These are phyloP conservation scores for Exophiala sideris DNA, from an alignment of 2,329 filamentous ascomycete species.

Conservation along the genomic window DNA sequence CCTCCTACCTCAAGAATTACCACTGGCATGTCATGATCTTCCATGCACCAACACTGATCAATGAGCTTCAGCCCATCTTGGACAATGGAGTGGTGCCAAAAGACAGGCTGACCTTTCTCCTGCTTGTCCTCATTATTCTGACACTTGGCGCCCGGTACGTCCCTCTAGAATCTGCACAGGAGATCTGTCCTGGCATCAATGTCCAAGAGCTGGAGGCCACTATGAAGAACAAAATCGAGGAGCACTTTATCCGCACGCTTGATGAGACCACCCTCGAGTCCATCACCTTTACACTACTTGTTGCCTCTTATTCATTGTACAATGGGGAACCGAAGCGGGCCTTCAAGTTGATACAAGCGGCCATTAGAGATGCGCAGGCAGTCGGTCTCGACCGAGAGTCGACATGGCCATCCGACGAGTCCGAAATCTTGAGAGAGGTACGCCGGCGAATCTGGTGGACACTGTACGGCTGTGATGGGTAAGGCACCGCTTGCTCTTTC, in stretches of 20 bases:
- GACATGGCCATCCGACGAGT: background rate
- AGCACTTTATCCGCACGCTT: background rate
- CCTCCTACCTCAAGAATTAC: background rate
- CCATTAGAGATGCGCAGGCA: background rate
- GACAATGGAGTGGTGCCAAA: background rate
- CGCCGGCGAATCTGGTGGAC: background rate
- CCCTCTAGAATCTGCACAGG: background rate
- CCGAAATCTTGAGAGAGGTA: background rate
- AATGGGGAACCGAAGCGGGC: background rate
- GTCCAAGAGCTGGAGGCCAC: background rate
- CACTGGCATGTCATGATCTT: background rate
- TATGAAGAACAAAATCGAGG: background rate
- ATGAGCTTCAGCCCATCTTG: background rate
- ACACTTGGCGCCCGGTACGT: background rate
- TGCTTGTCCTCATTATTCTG: background rate
- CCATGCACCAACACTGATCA: background rate
- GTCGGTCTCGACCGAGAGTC: background rate
- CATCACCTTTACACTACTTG: background rate
- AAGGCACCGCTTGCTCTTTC: background rate
- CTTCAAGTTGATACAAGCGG: background rate
- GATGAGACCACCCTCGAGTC: background rate
- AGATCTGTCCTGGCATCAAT: background rate
- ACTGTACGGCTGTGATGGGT: background rate
- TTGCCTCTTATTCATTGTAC: background rate
- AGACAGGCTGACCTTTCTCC: background rate